phyloP scores from a whole-genome alignment of 2,329 filamentous ascomycete species.

The Lachnellula willkommii region DNA sequence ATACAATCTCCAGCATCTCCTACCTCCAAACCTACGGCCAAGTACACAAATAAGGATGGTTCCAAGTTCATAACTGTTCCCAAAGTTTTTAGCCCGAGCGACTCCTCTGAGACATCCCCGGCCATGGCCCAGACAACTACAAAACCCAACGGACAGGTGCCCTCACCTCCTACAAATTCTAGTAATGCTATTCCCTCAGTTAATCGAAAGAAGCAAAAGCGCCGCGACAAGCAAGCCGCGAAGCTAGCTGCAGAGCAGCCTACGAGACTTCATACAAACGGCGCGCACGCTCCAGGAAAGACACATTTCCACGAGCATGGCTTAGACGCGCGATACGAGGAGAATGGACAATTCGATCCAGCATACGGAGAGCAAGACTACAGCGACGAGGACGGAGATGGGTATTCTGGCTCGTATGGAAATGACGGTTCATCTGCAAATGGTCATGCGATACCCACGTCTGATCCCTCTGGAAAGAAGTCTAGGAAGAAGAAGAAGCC shows the following conservation, averaged over 20 bases:
- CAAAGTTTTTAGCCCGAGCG: slow-evolving; percentile 44
- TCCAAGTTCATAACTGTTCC: slow-evolving; percentile 64
- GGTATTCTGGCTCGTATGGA: slow-evolving; percentile 31
- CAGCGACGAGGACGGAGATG: slow-evolving; percentile 47
- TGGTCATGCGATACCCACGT: slow-evolving; percentile 25
- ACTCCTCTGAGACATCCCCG: slow-evolving; percentile 51
- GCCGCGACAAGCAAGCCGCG: slow-evolving; percentile 64
- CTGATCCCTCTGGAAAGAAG: slow-evolving; percentile 29
- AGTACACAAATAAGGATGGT: slow-evolving; percentile 64
- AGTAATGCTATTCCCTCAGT: slow-evolving; percentile 46
- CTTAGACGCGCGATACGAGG: slow-evolving; percentile 24
- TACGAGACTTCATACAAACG: slow-evolving; percentile 17
- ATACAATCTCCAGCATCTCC: slow-evolving; percentile 47
- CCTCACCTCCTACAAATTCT: slow-evolving; percentile 23
- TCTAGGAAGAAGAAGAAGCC: slow-evolving; percentile 38
- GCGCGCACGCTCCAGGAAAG: slow-evolving; percentile 16
- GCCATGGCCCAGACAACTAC: slow-evolving; percentile 30
- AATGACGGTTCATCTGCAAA: slow-evolving; percentile 29
- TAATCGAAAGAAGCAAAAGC: slow-evolving; percentile 94
- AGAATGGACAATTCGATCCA: slow-evolving; percentile 35
- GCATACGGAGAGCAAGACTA: slow-evolving; percentile 51
- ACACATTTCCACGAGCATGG: slow-evolving; percentile 26
- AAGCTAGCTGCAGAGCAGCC: slow-evolving; percentile 30
- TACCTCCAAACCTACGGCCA: slow-evolving; percentile 48
- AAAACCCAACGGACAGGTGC: slow-evolving; percentile 28